Evolutionary conservation across 331 rosid genomes (phyloP), one percentile per base, ranked within the genome.

Genomic region (Acacia concinna): DNA sequence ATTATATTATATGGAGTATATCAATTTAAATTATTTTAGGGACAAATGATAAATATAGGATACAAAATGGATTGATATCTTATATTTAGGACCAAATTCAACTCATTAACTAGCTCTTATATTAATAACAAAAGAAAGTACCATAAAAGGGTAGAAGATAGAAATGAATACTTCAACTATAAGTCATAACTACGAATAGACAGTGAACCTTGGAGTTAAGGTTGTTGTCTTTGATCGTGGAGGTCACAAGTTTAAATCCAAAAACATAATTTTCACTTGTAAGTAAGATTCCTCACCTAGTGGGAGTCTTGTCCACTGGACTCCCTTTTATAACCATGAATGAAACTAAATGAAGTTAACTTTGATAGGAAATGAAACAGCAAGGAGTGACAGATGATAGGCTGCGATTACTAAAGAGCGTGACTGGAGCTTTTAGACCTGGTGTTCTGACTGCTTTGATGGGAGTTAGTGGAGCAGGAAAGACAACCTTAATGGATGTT

Each of bases 381-480:
- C 96, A 93, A 89, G 97, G 99, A 74, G 89, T 93, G n/a, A 66
- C 85, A 32, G 90, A 87, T 12, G 85, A 91, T 60, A 87, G 81
- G 79, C 88, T 96, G 5, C 97, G 91, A 81, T 78, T 96, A 59
- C 97, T 96, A 0, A 83, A 89, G 38, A 97, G 87, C 35, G 93
- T 93, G 60, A 93, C 97, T 0, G 93, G 99, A 69, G 96, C 99
- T 44, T 93, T 96, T 70, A 88, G 97, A 86, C 99, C 99, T 17
- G 98, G 99, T 64, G 87, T 96, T 74, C 82, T 96, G 66, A 93
- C 99, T 37, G 98, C 99, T 15, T 73, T 96, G 12, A 96, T 96
- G 99, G 99, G 99, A 68, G 98, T 96, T 28, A 96, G 99, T 64
- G 99, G 99, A 52, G 99, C 99, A 32, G 98, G 99, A 74, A 96